Percentiles rank a stretch among this genome's conserved stretches.
Conservation (phyloP, 352 stramenopile species). For the Globisporangium viniferum region DNA sequence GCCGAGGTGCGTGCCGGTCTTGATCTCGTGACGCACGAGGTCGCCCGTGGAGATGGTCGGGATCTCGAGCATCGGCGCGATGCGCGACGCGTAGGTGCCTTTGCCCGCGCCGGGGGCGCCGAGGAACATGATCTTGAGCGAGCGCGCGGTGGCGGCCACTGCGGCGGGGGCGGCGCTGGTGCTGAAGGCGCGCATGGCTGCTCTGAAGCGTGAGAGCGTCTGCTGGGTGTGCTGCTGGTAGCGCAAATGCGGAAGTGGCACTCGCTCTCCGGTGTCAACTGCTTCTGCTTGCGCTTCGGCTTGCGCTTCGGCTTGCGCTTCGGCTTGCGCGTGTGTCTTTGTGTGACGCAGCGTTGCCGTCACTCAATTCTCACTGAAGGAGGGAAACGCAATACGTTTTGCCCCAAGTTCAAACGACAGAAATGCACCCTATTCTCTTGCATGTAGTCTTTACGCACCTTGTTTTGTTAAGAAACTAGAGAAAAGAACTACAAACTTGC, state of each 20-base stretch:
- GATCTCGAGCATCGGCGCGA: constrained; percentile 83
- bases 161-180: constrained; percentile 17
- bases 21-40: constrained; percentile 87
- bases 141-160: constrained; percentile 1
- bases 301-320: background rate
- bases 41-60: constrained; percentile 89
- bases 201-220: background rate
- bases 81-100: constrained; percentile 87
- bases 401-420: background rate
- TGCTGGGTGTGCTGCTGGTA: constrained; percentile 8
- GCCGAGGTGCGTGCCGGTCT: constrained; percentile 66
- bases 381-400: constrained; percentile 8
- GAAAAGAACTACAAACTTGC: background rate
- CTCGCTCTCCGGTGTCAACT: background rate
- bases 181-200: constrained; percentile 16
- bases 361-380: background rate
- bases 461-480: background rate
- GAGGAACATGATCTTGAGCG: constrained; percentile 89
- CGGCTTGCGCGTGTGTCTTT: background rate
- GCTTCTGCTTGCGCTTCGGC: background rate
- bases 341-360: constrained; percentile 11
- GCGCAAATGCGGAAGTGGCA: constrained; percentile 1
- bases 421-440: background rate
- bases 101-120: constrained; percentile 87
- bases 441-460: background rate